Conservation (phyloP, 2,329 filamentous ascomycete genomes). For the Penicillium sp. region DNA sequence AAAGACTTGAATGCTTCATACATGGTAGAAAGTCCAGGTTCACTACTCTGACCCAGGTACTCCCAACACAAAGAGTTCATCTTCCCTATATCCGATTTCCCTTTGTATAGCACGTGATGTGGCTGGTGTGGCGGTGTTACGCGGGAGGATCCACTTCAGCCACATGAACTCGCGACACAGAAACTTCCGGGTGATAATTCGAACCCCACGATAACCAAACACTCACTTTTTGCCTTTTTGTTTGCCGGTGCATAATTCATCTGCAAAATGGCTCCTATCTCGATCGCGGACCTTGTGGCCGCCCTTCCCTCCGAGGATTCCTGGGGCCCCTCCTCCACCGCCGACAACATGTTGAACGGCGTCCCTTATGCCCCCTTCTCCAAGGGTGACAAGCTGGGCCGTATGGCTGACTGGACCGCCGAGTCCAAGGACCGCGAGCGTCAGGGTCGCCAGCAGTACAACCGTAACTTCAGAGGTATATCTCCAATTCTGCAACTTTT, state of each 20-base stretch:
- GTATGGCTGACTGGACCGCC: slow-evolving; percentile 97
- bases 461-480: slow-evolving; percentile 86
- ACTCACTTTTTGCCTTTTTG: slow-evolving; percentile 15
- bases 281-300: slow-evolving; percentile 67
- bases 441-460: slow-evolving; percentile 83
- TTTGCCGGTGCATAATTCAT: slow-evolving; percentile 15
- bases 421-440: slow-evolving; percentile 76
- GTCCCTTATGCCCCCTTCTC: slow-evolving; percentile 98
- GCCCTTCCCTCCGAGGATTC: slow-evolving; percentile 72
- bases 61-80: too few relatives aligned
- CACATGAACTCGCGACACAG: slow-evolving; percentile 29
- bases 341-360: slow-evolving; percentile 86
- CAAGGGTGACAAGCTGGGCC: slow-evolving; percentile 96
- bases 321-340: slow-evolving; percentile 84
- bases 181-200: slow-evolving; percentile 29
- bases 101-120: slow-evolving; percentile 7
- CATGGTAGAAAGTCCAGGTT: too few relatives aligned
- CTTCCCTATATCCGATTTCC: too few relatives aligned
- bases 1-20: too few relatives aligned
- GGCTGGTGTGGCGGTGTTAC: slow-evolving; percentile 11
- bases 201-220: slow-evolving; percentile 22
- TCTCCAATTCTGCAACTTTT: slow-evolving; percentile 2
- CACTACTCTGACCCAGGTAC: too few relatives aligned
- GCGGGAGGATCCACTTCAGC: slow-evolving; percentile 14
- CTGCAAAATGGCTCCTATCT: slow-evolving; percentile 52